Evolutionary conservation across 192 early-diverging fungal genomes (phyloP), one percentile per base, ranked within the genome.

Genomic region (Backusella circina): DNA sequence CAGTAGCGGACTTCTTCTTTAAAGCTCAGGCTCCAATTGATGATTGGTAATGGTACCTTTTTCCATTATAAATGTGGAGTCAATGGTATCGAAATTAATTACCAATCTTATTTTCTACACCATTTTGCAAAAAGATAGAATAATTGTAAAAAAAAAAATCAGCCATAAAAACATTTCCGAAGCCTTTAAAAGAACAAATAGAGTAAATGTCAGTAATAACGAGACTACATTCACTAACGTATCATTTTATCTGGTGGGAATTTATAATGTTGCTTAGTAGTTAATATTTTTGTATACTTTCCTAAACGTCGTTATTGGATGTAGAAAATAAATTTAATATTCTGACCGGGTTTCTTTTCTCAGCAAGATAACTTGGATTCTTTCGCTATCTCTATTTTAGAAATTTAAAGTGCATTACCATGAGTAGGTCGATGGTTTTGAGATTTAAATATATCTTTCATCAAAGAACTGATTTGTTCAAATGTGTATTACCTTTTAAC

Each of bases 1-100:
- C 54, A 61, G 54, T 61, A 28, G 54, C 54, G 54, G 54, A 61
- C 54, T 61, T 61, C 54, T 3, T 61, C 54, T 61, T 61, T 61
- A 61, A 61, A 61, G 26, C 54, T 28, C 54, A 61, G 54, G 12
- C 26, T 61, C 54, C 23, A 61, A 61, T 61, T 28, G 10, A 28
- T 61, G 23, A 15, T 47, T 57, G 23, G 8, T 26, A 23, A 57
- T 57, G 51, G 51, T 26, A 61, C 21, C 3, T 61, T 61, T 61
- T 61, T 61, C 54, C 21, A 28, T 61, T 8, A 28, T 61, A 7
- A 61, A 61, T 28, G 54, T 61, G 54, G 54, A 28, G 23, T 61
- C 3, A 61, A 61, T 61, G 51, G 10, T 2, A 18, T 51, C 50
- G 50, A 51, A 51, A 51, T 21, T 26, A 57, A 23, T 26, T 12